Evolutionary conservation across 2,329 filamentous ascomycete species (phyloP).

Genomic region (Pseudopyrenochaeta lycopersici): DNA sequence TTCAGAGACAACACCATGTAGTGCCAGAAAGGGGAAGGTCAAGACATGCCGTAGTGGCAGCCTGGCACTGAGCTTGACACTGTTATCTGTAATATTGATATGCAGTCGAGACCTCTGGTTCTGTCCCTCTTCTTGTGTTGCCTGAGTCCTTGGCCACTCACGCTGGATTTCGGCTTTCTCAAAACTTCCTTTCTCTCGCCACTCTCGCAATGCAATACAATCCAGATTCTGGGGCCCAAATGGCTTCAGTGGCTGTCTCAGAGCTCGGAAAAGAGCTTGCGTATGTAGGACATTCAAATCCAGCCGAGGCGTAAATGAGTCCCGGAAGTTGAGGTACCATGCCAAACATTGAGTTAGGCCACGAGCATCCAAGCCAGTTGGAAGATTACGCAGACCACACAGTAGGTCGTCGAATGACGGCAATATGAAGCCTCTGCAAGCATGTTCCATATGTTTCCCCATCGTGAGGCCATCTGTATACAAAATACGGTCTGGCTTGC

Average conservation of each 20-base stretch:
- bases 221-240: conserved; percentile 32
- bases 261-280: conserved; percentile 29
- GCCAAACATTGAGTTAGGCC: conserved; percentile 27
- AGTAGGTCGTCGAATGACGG: conserved; percentile 35
- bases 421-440: conserved; percentile 7
- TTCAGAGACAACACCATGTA: conserved; percentile 19
- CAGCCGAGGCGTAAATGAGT: conserved; percentile 29
- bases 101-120: conserved; percentile 11
- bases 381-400: conserved; percentile 23
- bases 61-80: conserved; percentile 9
- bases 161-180: conserved; percentile 7
- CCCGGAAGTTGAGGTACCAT: conserved; percentile 26
- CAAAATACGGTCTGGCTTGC: conserved; percentile 19
- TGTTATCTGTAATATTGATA: conserved; percentile 11
- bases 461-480: conserved; percentile 18
- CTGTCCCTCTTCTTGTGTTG: background rate
- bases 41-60: conserved; percentile 27
- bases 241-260: conserved; percentile 18
- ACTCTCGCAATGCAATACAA: conserved; percentile 24
- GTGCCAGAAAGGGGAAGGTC: conserved; percentile 28
- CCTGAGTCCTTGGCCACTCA: background rate
- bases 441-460: conserved; percentile 8
- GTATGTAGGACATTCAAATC: conserved; percentile 38
- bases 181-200: conserved; percentile 22
- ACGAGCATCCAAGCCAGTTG: conserved; percentile 29